These are phyloP conservation scores for Blastocrithidia nonstop DNA, from an alignment of 208 protist genomes.

Conservation along the genomic window DNA sequence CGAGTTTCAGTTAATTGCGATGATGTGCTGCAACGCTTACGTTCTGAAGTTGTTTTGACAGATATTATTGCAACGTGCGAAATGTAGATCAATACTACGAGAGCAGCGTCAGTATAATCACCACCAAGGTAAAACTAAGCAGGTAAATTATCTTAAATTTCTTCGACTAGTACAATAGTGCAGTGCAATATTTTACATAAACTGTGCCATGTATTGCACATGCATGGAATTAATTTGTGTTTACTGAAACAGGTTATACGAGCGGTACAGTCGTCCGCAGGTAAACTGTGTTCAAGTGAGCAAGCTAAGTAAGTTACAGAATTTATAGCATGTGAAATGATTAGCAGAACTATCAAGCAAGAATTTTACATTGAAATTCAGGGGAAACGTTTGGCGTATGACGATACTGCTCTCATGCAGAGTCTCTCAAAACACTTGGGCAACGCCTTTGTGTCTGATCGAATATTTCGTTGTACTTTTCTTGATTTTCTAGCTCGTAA, in stretches of 20 bases:
- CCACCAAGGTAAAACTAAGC: too few relatives aligned
- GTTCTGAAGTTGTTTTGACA: slow-evolving; percentile 15
- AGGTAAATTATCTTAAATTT: too few relatives aligned
- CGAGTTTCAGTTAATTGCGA: slow-evolving; percentile 26
- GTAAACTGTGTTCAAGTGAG: neutral
- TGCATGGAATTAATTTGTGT: slow-evolving; percentile 63
- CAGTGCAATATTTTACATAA: slow-evolving; percentile 4
- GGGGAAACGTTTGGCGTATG: slow-evolving; percentile 65
- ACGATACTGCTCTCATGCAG: slow-evolving; percentile 22
- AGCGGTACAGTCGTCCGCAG: slow-evolving; percentile 2
- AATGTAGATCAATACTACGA: neutral
- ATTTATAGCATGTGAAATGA: slow-evolving; percentile 44
- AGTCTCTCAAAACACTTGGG: slow-evolving; percentile 39
- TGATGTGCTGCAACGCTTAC: slow-evolving; percentile 38
- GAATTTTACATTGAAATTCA: slow-evolving; percentile 76
- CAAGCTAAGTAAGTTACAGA: slow-evolving; percentile 7
- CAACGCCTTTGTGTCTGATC: slow-evolving; percentile 16
- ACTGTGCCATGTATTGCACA: slow-evolving; percentile 25
- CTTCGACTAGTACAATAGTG: slow-evolving; percentile 2
- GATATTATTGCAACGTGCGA: slow-evolving; percentile 10
- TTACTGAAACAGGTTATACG: slow-evolving; percentile 49
- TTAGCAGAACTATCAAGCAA: slow-evolving; percentile 60
- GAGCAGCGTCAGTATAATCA: too few relatives aligned
- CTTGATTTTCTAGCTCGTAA: slow-evolving; percentile 43
- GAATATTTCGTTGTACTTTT: slow-evolving; percentile 27